phyloP scores from a whole-genome alignment of 2,329 filamentous ascomycete species.

The Colletotrichum coccodes region DNA sequence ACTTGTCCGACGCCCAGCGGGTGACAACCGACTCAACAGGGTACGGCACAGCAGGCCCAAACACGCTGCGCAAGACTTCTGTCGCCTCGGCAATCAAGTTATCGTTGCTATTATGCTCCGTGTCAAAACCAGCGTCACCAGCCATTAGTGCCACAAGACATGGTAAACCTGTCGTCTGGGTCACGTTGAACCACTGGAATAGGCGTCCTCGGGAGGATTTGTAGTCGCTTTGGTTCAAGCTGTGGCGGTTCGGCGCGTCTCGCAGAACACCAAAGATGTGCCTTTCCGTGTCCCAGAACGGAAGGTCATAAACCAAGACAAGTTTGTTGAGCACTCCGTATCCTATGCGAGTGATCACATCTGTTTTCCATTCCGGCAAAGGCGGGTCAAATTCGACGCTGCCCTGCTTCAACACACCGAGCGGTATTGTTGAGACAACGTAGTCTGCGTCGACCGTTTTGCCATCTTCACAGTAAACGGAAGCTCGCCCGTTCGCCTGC shows the following conservation, averaged over 20 bases:
- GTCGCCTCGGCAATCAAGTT: constrained; percentile 85
- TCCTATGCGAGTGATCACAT: constrained; percentile 83
- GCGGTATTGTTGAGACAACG: constrained; percentile 88
- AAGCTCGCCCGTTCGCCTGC: constrained; percentile 43
- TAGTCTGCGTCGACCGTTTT: constrained; percentile 83
- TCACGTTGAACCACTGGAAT: constrained; percentile 98
- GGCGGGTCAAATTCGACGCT: constrained; percentile 87
- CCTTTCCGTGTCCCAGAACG: constrained; percentile 90
- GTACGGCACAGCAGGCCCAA: constrained; percentile 75
- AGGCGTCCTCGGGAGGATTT: constrained; percentile 84
- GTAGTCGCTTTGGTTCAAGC: constrained; percentile 84
- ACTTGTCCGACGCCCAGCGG: constrained; percentile 89
- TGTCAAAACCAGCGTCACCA: constrained; percentile 90
- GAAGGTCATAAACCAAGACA: constrained; percentile 85
- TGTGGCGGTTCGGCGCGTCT: constrained; percentile 74
- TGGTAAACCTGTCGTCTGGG: constrained; percentile 87
- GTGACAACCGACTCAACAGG: constrained; percentile 91
- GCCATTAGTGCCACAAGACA: constrained; percentile 95
- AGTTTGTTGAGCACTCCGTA: constrained; percentile 97
- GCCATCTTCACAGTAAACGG: constrained; percentile 81
- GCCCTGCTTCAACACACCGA: constrained; percentile 90
- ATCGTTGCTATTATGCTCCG: constrained; percentile 80
- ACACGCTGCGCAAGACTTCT: constrained; percentile 79
- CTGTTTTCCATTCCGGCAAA: constrained; percentile 87
- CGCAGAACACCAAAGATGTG: constrained; percentile 96